These are phyloP conservation scores for Ceratocystis alfenasii DNA, from an alignment of 2,329 filamentous ascomycete genomes.

Conservation along the genomic window DNA sequence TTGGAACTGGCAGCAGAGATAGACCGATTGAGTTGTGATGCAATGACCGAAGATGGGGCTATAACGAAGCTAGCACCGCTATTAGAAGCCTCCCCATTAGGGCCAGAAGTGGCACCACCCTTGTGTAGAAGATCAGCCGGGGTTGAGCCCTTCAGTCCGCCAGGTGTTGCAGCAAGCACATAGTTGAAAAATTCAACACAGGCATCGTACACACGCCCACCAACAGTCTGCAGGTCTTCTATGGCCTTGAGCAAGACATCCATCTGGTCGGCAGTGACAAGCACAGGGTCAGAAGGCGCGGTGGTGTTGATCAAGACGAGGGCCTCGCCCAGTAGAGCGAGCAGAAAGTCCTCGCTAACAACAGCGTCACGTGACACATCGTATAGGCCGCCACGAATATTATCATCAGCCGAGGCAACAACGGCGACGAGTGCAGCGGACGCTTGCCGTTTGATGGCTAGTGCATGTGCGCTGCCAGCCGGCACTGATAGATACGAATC, in stretches of 20 bases:
- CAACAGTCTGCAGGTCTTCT: conserved; percentile 67
- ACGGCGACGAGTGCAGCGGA: conserved; percentile 68
- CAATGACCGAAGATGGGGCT: conserved; percentile 61
- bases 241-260: conserved; percentile 63
- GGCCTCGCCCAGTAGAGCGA: conserved; percentile 73
- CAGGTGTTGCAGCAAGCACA: conserved; percentile 54
- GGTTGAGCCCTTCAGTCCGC: conserved; percentile 49
- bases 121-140: conserved; percentile 50
- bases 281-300: conserved; percentile 26
- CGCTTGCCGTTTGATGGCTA: conserved; percentile 54
- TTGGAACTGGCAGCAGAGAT: conserved; percentile 41
- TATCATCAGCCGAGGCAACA: conserved; percentile 74
- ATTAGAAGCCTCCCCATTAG: conserved; percentile 36
- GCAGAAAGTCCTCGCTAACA: conserved; percentile 75
- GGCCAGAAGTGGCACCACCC: conserved; percentile 37
- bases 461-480: conserved; percentile 37
- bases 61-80: conserved; percentile 47
- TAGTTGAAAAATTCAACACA: conserved; percentile 70
- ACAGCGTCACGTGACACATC: conserved; percentile 70
- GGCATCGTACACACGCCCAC: conserved; percentile 56
- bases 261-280: conserved; percentile 61
- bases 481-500: conserved; percentile 39
- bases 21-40: conserved; percentile 49
- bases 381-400: conserved; percentile 81
- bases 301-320: conserved; percentile 55